Percentiles rank a stretch among this genome's conserved stretches.
These are phyloP conservation scores for Epicoccum sorghinum DNA, from an alignment of 2,329 filamentous ascomycete species.

Conservation along the genomic window DNA sequence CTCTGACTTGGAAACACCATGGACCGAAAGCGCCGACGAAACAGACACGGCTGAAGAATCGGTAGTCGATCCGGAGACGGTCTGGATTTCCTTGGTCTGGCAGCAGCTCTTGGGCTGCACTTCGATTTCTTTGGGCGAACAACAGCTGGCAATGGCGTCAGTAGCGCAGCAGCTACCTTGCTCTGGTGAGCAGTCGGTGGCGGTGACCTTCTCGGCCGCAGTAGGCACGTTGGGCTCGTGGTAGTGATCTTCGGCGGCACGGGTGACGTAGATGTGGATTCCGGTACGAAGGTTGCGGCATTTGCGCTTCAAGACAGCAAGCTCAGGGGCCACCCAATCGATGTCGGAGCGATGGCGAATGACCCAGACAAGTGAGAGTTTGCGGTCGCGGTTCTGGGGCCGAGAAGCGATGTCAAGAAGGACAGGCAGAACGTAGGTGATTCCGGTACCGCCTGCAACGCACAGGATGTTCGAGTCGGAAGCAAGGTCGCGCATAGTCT, in stretches of 20 bases:
- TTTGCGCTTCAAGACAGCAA: slow-evolving; percentile 37
- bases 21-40: slow-evolving; percentile 34
- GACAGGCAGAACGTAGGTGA: slow-evolving; percentile 47
- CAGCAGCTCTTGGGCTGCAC: slow-evolving; percentile 13
- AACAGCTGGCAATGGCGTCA: slow-evolving; percentile 1
- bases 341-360: slow-evolving; percentile 41
- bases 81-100: slow-evolving; percentile 32
- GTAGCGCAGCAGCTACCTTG: slow-evolving; percentile 4
- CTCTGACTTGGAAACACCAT: slow-evolving; percentile 38
- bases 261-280: slow-evolving; percentile 44
- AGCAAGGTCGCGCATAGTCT: slow-evolving; percentile 30
- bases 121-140: slow-evolving; percentile 6
- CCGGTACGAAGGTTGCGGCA: slow-evolving; percentile 31
- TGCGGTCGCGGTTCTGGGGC: slow-evolving; percentile 30
- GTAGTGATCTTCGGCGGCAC: slow-evolving; percentile 30
- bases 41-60: slow-evolving; percentile 27
- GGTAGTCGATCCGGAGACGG: slow-evolving; percentile 14
- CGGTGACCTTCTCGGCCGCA: slow-evolving; percentile 26
- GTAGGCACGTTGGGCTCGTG: slow-evolving; percentile 21
- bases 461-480: slow-evolving; percentile 40
- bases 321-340: slow-evolving; percentile 45
- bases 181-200: slow-evolving; percentile 16
- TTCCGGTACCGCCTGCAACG: slow-evolving; percentile 47
- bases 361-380: slow-evolving; percentile 45
- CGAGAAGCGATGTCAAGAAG: slow-evolving; percentile 37